Base-by-base conservation (phyloP, 345 rosid genomes). In the Carallia brachiata region DNA sequence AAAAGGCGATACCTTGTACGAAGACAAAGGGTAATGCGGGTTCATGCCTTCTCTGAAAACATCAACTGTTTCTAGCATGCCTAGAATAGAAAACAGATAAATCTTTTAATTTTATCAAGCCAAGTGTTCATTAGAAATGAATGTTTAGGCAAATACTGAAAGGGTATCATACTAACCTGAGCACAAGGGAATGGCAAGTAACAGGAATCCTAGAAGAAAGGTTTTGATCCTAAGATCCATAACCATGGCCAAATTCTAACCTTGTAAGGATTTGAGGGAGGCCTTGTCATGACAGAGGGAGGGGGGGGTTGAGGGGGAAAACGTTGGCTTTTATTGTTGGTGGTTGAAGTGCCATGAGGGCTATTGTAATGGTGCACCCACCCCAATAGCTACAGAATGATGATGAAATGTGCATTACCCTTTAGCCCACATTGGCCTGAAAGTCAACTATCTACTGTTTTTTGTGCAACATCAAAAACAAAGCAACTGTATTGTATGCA, bases 381-480 rank as follows among this genome's bases (percentile, higher is more conserved):
- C 89, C 75, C 75, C 78, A 79, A 61, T 63, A 62, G 76, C 85
- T 81, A 68, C 76, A 76, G 73, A 73, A 77, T 75, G 78, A 81
- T 78, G 74, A 80, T 71, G 78, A 74, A 59, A 62, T 76, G 50
- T 44, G 80, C 88, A 77, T 69, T 75, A 59, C 23, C 72, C 36
- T 60, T 58, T 68, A 47, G 36, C 65, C 64, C 81, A 67, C 80
- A 61, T 44, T 13, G 63, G 47, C 6, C 76, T 32, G 16, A 40
- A 78, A 78, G 88, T 86, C 90, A 86, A 84, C 85, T 75, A 12
- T 66, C 44, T 62, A 52, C 44, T 75, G 27, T 55, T 59, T 23
- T 36, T 34, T 67, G 36, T 60, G 32, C 61, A 65, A 36, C 70
- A 61, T 65, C 44, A 48, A 47, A 40, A 62, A 18, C 40, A 28